Evolutionary conservation across 2,329 filamentous ascomycete genomes (phyloP).

Genomic region (Xylaria sp.): DNA sequence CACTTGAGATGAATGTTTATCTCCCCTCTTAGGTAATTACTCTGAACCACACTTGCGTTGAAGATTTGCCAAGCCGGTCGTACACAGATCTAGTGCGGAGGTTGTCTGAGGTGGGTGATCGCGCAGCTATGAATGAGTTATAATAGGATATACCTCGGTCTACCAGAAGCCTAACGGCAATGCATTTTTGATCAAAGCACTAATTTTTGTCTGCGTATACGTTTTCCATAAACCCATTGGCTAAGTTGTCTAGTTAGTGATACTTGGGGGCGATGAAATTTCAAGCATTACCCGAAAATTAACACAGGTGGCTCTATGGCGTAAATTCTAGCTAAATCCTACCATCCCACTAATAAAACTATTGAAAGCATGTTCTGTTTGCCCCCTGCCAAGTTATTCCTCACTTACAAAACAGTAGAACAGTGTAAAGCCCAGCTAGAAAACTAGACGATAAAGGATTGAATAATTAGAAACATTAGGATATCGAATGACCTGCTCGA

Average conservation of each 20-base stretch:
- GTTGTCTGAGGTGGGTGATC: background rate
- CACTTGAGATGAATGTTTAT: background rate
- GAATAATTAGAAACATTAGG: background rate
- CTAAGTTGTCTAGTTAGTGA: background rate
- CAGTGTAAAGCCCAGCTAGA: background rate
- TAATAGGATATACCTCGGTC: background rate
- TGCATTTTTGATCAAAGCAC: background rate
- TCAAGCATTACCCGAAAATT: background rate
- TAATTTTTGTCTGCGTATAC: background rate
- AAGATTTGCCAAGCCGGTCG: background rate
- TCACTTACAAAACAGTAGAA: background rate
- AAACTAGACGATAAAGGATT: background rate
- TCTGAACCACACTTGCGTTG: constrained; percentile 2
- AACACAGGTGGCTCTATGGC: background rate
- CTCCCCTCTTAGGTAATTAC: background rate
- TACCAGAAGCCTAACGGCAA: too few relatives aligned
- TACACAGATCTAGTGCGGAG: background rate
- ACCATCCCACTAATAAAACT: background rate
- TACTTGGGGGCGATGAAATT: too few relatives aligned
- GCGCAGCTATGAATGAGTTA: background rate
- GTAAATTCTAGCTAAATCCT: background rate
- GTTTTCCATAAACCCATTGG: background rate
- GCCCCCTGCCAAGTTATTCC: background rate
- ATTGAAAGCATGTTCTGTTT: too few relatives aligned
- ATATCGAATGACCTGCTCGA: background rate